Percentiles rank a stretch among this genome's conserved stretches.
Conservation (phyloP, 192 early-diverging fungal genomes). For the Chytriomyces sp. region DNA sequence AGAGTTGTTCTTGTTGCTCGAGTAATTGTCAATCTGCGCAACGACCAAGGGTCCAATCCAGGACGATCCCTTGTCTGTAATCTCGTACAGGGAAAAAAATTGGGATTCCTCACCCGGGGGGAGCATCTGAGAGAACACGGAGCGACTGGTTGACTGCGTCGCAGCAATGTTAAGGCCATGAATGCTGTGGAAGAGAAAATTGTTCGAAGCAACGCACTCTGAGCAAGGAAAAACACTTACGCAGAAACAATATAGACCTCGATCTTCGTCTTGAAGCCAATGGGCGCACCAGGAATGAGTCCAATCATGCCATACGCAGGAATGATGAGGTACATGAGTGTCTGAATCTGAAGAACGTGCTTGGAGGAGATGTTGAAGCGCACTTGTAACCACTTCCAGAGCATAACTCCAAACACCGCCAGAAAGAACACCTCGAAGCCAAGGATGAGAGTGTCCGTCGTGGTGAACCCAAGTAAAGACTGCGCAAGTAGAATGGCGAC, state of each 20-base stretch:
- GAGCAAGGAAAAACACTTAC: no score
- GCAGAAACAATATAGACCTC: conserved; percentile 66
- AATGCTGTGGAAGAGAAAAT: conserved; percentile 48
- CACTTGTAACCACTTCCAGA: conserved; percentile 15
- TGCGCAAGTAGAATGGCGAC: conserved; percentile 46
- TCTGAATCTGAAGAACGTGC: conserved; percentile 20
- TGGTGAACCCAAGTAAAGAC: conserved; percentile 48
- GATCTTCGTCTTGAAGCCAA: conserved; percentile 54
- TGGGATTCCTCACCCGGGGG: conserved; percentile 68
- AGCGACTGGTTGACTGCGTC: conserved; percentile 51
- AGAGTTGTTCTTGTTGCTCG: conserved; percentile 55
- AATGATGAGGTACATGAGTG: conserved; percentile 19
- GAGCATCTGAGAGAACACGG: conserved; percentile 64
- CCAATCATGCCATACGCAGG: conserved; percentile 10
- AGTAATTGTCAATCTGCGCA: conserved; percentile 56
- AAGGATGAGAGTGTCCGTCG: conserved; percentile 23
- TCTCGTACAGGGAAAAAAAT: conserved; percentile 70
- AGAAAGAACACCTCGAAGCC: conserved; percentile 17
- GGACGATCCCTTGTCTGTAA: conserved; percentile 58
- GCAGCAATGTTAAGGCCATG: conserved; percentile 60
- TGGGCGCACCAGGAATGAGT: conserved; percentile 20
- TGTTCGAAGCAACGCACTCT: conserved; percentile 63
- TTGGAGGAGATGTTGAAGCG: conserved; percentile 7
- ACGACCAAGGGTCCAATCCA: conserved; percentile 74
- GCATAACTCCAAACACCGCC: conserved; percentile 17